phyloP scores from a whole-genome alignment of 2,329 filamentous ascomycete species.

The Plenodomus lindquistii region DNA sequence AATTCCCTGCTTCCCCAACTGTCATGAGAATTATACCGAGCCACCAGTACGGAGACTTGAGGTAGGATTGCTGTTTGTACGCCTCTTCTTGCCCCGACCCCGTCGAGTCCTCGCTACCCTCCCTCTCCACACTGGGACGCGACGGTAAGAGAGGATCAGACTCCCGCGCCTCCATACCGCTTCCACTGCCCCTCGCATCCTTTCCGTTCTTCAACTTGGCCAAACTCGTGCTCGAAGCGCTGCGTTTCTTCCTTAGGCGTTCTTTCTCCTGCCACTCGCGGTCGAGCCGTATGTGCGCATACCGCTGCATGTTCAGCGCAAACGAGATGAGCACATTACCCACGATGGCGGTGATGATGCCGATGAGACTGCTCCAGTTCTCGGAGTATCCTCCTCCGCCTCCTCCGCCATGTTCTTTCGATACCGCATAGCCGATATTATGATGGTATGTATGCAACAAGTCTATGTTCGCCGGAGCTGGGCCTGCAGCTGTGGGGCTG shows the following conservation, averaged over 20 bases:
- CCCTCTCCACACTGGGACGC: conserved; percentile 6
- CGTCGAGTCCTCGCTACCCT: conserved; percentile 33
- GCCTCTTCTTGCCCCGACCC: conserved; percentile 32
- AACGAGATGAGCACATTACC: conserved; percentile 95
- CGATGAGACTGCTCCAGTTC: conserved; percentile 88
- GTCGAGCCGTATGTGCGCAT: conserved; percentile 85
- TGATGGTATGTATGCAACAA: conserved; percentile 1
- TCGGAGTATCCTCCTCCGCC: conserved; percentile 28
- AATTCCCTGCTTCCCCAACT: conserved; percentile 92
- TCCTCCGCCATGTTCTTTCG: conserved; percentile 11
- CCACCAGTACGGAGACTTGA: conserved; percentile 97
- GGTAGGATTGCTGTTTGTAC: conserved; percentile 69
- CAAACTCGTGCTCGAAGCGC: conserved; percentile 49
- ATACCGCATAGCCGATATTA: conserved; percentile 11
- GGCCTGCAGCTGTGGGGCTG: conserved; percentile 28
- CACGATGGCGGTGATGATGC: conserved; percentile 87
- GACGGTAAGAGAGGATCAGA: conserved; percentile 42
- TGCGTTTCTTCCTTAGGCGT: conserved; percentile 34
- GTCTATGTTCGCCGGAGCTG: conserved; percentile 11
- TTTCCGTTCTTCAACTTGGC: conserved; percentile 34
- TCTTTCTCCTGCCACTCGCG: conserved; percentile 64
- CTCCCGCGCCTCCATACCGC: conserved; percentile 26
- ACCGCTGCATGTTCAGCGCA: conserved; percentile 93
- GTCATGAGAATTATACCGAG: conserved; percentile 89
- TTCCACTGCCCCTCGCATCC: conserved; percentile 13